A percentile compares a stretch with the other conserved stretches of the same genome.
Evolutionary conservation across 768 basidiomycete genomes (phyloP).

Genomic region (Suillus plorans): DNA sequence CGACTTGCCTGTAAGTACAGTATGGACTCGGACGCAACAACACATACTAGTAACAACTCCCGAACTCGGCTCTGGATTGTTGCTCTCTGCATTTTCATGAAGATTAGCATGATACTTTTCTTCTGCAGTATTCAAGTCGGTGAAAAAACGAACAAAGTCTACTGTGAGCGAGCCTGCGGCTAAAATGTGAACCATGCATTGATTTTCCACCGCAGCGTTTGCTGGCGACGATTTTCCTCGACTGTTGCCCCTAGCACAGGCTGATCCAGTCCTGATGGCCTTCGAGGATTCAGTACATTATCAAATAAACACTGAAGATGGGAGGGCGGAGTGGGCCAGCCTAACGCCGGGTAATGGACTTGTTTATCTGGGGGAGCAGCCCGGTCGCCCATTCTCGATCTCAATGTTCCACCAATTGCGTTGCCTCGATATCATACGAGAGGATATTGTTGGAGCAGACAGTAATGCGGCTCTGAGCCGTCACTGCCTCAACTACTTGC

Average conservation of each 20-base stretch:
- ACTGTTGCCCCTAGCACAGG: neutral
- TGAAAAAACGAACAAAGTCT: neutral
- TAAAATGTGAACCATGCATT: neutral
- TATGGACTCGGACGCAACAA: neutral
- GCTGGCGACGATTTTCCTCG: neutral
- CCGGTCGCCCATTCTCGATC: conserved; percentile 30
- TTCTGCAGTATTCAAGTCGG: neutral
- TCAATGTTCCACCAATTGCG: conserved; percentile 41
- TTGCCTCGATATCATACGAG: conserved; percentile 39
- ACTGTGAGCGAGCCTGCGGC: neutral
- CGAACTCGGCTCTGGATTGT: neutral
- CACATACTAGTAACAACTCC: neutral
- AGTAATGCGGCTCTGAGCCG: conserved; percentile 6
- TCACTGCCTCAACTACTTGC: conserved; percentile 42
- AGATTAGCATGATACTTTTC: neutral
- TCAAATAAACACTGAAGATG: neutral
- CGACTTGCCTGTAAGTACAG: neutral
- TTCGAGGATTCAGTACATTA: neutral
- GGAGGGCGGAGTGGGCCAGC: conserved; percentile 20
- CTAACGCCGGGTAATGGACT: conserved; percentile 25
- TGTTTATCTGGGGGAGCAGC: conserved; percentile 24
- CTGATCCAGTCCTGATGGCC: neutral
- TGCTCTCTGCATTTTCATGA: neutral
- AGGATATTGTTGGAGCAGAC: conserved; percentile 12
- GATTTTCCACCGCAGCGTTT: neutral